Evolutionary conservation across 805 yeast genomes (phyloP), one percentile per base, ranked within the genome.

Genomic region (Helenozyma baotianmanensis): DNA sequence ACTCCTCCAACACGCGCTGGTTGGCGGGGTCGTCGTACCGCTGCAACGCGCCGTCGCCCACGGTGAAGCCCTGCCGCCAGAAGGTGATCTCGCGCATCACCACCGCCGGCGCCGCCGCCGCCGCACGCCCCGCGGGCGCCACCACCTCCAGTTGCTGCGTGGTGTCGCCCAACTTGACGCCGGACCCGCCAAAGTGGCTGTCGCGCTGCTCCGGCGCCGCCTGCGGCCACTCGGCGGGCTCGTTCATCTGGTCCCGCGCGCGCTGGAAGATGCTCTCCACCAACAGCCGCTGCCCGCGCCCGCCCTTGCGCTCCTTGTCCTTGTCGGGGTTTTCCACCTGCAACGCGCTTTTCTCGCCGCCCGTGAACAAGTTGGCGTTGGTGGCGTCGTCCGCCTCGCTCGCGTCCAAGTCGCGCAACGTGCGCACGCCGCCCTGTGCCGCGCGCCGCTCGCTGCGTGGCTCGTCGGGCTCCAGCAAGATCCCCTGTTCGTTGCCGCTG

Each of bases 11-110:
- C 43, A 85, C 82, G 27, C 71, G 74, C 29, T 80, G 80, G 55
- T 90, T 92, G n/a, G 74, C 78, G 5, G 96, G 96, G 56, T 92
- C 97, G 51, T 90, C 96, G 56, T 88, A 92, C 38, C 92, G 70
- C 56, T 74, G 81, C 35, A 92, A 70, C 15, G 76, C 76, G 2
- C 97, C 97, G 30, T 89, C 96, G 21, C 92, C 97, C 16, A 92
- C 88, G 42, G 87, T 86, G 61, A 92, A 92, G 2, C 98, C 98
- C 51, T 92, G 90, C 47, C 79, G 82, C 98, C 98, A 92, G 56
- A 92, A 90, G 0, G 95, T 86, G 41, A 92, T 82, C 26, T 83
- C 83, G 51, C 97, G 74, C 12, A 73, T 70, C 4, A 82, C 96
- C 38, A 76, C 79, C 24, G 42, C 36, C 5, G 67, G 67, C 28